Percentiles rank a stretch among this genome's conserved stretches.
Conservation (phyloP, 805 yeast species). For the Nakazawaea populi region DNA sequence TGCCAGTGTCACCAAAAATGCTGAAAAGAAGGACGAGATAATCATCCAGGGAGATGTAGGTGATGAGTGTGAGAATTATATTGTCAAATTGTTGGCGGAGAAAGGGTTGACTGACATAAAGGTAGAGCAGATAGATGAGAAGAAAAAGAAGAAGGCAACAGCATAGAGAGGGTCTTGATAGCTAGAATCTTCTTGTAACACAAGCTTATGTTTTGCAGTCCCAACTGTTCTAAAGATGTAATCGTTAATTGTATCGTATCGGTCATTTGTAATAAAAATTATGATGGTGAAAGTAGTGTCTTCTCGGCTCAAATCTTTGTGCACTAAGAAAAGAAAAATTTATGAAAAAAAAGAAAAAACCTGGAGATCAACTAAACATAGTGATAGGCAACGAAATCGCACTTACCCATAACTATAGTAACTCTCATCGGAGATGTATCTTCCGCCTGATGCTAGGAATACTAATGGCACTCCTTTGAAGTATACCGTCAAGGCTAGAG, state of each 20-base stretch:
- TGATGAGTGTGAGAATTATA: constrained; percentile 79
- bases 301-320: too few relatives aligned
- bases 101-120: constrained; percentile 80
- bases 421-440: constrained; percentile 1
- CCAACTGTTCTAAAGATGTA: too few relatives aligned
- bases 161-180: background rate
- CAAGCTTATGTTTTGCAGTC: too few relatives aligned
- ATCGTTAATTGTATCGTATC: background rate
- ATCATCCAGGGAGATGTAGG: constrained; percentile 93
- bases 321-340: too few relatives aligned
- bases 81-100: constrained; percentile 64
- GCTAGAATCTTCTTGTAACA: too few relatives aligned
- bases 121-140: constrained; percentile 84
- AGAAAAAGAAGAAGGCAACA: constrained; percentile 50
- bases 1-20: constrained; percentile 83
- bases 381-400: background rate
- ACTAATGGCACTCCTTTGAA: constrained; percentile 9
- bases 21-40: constrained; percentile 88
- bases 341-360: background rate
- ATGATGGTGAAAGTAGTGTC: background rate
- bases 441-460: constrained; percentile 10
- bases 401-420: background rate
- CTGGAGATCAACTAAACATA: background rate
- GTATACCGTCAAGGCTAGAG: constrained; percentile 8
- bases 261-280: background rate